Evolutionary conservation across 345 rosid genomes (phyloP).

Genomic region (Citrus glauca): DNA sequence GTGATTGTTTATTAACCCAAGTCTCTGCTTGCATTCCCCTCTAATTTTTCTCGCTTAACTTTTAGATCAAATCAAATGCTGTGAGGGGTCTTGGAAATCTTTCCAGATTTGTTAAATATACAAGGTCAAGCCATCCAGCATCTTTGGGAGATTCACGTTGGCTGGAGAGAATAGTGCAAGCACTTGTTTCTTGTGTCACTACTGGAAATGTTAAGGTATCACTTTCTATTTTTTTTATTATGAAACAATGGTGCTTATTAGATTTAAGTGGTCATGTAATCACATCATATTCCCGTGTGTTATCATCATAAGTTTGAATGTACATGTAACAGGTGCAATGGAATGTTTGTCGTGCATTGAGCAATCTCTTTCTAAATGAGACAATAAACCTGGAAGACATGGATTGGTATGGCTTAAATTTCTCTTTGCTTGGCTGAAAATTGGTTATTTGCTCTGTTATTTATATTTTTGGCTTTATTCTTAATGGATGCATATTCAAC

Average conservation of each 20-base stretch:
- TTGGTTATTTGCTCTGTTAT: neutral
- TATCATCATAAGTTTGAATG: constrained; percentile 14
- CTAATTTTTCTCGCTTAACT: neutral
- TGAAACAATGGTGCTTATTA: neutral
- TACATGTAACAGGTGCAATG: constrained; percentile 77
- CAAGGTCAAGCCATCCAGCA: constrained; percentile 26
- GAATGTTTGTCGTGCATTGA: constrained; percentile 93
- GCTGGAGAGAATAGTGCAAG: constrained; percentile 78
- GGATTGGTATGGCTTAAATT: constrained; percentile 64
- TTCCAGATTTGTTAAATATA: constrained; percentile 48
- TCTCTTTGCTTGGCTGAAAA: constrained; percentile 11
- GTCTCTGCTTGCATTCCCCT: neutral
- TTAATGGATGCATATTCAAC: neutral
- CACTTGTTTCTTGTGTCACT: constrained; percentile 92
- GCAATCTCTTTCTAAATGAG: constrained; percentile 78
- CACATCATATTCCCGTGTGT: constrained; percentile 1
- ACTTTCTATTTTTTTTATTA: neutral
- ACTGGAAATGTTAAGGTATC: constrained; percentile 95
- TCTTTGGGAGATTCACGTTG: constrained; percentile 34
- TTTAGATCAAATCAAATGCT: constrained; percentile 78
- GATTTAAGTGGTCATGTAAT: neutral
- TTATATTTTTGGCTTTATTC: constrained; percentile 4
- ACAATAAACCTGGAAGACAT: constrained; percentile 67
- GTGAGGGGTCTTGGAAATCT: constrained; percentile 91
- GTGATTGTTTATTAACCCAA: neutral